phyloP scores from a whole-genome alignment of 768 basidiomycete genomes.

The Rossbeevera mucosa region DNA sequence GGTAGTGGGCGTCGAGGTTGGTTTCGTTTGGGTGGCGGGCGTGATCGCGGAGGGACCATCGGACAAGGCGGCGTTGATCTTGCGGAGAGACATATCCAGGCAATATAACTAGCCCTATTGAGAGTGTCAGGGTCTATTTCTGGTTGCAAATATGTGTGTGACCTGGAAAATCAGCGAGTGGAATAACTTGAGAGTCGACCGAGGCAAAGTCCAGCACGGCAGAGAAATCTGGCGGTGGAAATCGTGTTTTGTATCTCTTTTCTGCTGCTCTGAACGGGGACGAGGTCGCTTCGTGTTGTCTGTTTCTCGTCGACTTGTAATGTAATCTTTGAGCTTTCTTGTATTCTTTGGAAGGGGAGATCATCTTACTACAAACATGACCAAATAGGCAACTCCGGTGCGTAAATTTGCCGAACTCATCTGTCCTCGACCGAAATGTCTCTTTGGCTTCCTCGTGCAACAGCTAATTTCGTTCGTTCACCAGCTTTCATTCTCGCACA shows the following conservation, averaged over 20 bases:
- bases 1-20: slow-evolving; percentile 85
- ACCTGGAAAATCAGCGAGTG: slow-evolving; percentile 36
- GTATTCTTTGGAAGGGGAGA: slow-evolving; percentile 19
- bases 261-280: slow-evolving; percentile 74
- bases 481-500: slow-evolving; percentile 22
- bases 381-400: slow-evolving; percentile 16
- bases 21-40: slow-evolving; percentile 80
- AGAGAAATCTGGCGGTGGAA: slow-evolving; percentile 72
- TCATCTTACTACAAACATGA: slow-evolving; percentile 27
- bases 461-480: slow-evolving; percentile 30
- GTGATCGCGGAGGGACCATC: slow-evolving; percentile 72
- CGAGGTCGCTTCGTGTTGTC: slow-evolving; percentile 53
- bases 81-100: slow-evolving; percentile 62
- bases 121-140: not conserved
- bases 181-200: slow-evolving; percentile 11
- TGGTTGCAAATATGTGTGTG: slow-evolving; percentile 17
- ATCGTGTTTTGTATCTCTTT: slow-evolving; percentile 74
- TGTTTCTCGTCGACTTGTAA: slow-evolving; percentile 56
- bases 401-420: slow-evolving; percentile 2
- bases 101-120: slow-evolving; percentile 77
- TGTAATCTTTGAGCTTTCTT: slow-evolving; percentile 52
- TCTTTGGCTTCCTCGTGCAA: slow-evolving; percentile 65
- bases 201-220: slow-evolving; percentile 64
- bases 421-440: slow-evolving; percentile 46
- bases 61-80: slow-evolving; percentile 65